phyloP scores from a whole-genome alignment of 2,329 filamentous ascomycete species.

The Microthyrium microscopicum region DNA sequence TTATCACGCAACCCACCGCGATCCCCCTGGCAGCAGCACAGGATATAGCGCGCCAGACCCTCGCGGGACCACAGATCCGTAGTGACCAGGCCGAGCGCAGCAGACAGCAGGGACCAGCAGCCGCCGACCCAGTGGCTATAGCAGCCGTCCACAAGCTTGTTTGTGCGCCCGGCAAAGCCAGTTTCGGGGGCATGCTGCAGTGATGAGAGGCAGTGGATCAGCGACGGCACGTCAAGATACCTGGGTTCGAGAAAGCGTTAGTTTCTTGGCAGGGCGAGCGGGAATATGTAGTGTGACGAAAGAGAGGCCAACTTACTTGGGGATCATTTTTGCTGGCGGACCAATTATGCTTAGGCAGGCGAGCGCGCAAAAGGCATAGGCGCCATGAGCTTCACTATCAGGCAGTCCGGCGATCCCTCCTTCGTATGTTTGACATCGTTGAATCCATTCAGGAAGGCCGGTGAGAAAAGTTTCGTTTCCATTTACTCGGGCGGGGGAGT shows the following conservation, averaged over 20 bases:
- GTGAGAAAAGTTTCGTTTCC: conserved; percentile 52
- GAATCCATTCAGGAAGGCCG: conserved; percentile 63
- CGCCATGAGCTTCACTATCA: conserved; percentile 82
- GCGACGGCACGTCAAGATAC: conserved; percentile 58
- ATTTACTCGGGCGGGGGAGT: conserved; percentile 48
- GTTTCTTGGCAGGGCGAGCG: neutral
- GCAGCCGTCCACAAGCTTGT: conserved; percentile 95
- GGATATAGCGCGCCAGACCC: conserved; percentile 74
- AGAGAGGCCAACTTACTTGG: conserved; percentile 37
- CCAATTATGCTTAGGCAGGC: conserved; percentile 78
- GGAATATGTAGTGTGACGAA: neutral
- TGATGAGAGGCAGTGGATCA: conserved; percentile 77
- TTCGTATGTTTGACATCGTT: conserved; percentile 80
- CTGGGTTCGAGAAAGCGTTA: neutral
- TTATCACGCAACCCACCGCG: conserved; percentile 83
- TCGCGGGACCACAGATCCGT: conserved; percentile 59
- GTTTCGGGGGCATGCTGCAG: conserved; percentile 84
- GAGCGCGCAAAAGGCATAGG: conserved; percentile 88
- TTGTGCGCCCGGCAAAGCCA: conserved; percentile 83
- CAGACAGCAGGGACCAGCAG: conserved; percentile 84
- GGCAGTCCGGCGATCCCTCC: conserved; percentile 81
- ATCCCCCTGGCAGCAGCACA: conserved; percentile 69
- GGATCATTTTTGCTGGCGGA: conserved; percentile 56
- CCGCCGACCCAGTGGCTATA: conserved; percentile 97
- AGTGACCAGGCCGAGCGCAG: conserved; percentile 28